Conservation (phyloP, 164 flowering plant genomes). For the Tetracentron sinense region DNA sequence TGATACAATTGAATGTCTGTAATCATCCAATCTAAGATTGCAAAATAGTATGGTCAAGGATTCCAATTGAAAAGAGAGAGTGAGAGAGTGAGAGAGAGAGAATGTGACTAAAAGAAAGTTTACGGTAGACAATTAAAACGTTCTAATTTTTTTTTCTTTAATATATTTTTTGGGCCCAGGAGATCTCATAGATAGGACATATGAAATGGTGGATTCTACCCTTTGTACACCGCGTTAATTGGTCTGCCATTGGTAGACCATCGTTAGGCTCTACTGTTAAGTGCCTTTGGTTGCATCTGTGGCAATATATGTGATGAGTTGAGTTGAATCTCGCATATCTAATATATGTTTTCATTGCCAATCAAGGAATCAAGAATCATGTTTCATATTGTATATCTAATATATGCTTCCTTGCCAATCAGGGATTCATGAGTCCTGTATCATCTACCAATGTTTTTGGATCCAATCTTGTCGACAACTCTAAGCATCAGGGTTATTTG, state of each 20-base stretch:
- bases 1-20: not conserved
- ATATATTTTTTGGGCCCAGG: not conserved
- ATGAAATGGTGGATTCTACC: not conserved
- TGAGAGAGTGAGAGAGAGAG: too few relatives aligned
- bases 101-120: too few relatives aligned
- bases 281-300: not conserved
- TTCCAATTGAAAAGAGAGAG: not conserved
- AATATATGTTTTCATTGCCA: constrained; percentile 5
- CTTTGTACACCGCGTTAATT: not conserved
- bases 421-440: constrained; percentile 42
- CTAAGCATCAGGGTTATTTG: constrained; percentile 34
- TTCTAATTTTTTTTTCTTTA: too few relatives aligned
- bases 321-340: too few relatives aligned
- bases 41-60: not conserved
- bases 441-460: constrained; percentile 37
- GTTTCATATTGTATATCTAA: not conserved
- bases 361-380: constrained; percentile 38
- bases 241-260: not conserved
- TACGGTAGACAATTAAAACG: not conserved
- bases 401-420: constrained; percentile 10
- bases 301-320: not conserved
- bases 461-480: constrained; percentile 34
- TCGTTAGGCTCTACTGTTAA: not conserved
- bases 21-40: not conserved
- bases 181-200: not conserved